Percentiles rank a stretch among this genome's conserved stretches.
phyloP scores from a whole-genome alignment of 805 yeast genomes.

The Wickerhamomyces alni region DNA sequence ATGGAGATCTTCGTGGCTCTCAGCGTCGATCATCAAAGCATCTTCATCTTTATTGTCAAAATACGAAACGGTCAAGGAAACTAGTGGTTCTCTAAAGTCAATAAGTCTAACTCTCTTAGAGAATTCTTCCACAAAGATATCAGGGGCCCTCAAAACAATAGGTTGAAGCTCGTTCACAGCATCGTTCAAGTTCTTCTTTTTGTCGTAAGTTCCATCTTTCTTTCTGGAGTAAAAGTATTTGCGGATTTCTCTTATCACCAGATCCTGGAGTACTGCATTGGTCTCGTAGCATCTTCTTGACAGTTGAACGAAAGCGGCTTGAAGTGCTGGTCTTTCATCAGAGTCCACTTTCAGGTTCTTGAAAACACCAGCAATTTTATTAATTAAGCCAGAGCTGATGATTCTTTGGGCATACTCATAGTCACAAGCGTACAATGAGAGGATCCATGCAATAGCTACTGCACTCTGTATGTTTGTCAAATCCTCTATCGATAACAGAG shows the following conservation, averaged over 20 bases:
- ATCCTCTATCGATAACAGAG: constrained; percentile 34
- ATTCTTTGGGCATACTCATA: constrained; percentile 35
- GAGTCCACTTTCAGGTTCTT: constrained; percentile 24
- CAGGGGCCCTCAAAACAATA: constrained; percentile 41
- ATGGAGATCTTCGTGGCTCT: constrained; percentile 8
- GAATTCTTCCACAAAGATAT: constrained; percentile 39
- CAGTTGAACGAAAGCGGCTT: constrained; percentile 45
- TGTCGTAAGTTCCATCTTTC: constrained; percentile 22
- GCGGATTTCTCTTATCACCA: constrained; percentile 47
- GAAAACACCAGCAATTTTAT: constrained; percentile 40
- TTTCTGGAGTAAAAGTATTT: constrained; percentile 32
- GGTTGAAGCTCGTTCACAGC: constrained; percentile 46
- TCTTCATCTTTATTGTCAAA: constrained; percentile 17
- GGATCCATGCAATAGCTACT: constrained; percentile 44
- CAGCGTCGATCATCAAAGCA: constrained; percentile 17
- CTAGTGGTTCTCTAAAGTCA: constrained; percentile 36
- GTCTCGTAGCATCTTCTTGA: constrained; percentile 70
- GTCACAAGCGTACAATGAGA: constrained; percentile 47
- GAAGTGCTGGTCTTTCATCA: constrained; percentile 35
- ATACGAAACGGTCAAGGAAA: constrained; percentile 17
- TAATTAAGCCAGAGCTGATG: constrained; percentile 40
- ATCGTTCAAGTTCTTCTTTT: constrained; percentile 38
- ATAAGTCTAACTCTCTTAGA: constrained; percentile 37
- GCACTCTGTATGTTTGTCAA: constrained; percentile 43
- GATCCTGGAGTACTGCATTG: constrained; percentile 37